phyloP scores from a whole-genome alignment of 495 filamentous ascomycete genomes.

The Hyphodiscus hymeniophilus region DNA sequence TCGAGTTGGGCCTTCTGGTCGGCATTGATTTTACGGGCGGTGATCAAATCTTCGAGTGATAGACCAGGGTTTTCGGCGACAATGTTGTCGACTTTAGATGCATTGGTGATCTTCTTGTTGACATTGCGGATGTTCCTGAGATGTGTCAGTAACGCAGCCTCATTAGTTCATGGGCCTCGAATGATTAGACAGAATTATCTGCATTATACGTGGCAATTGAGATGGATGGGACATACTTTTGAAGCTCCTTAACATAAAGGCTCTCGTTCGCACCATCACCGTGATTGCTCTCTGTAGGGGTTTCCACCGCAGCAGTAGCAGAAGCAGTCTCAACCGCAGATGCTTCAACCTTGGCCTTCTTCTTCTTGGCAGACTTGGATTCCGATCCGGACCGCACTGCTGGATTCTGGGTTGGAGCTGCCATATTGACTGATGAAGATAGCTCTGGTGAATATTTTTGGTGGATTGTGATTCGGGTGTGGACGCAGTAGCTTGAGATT shows the following conservation, averaged over 20 bases:
- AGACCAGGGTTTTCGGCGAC: slow-evolving; percentile 68
- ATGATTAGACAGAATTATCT: too few relatives aligned
- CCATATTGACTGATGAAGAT: slow-evolving; percentile 29
- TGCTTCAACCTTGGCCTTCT: slow-evolving; percentile 53
- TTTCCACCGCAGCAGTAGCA: slow-evolving; percentile 31
- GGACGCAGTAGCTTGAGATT: not conserved
- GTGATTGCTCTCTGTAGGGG: slow-evolving; percentile 35
- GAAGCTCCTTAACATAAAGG: slow-evolving; percentile 72
- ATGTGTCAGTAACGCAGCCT: slow-evolving; percentile 19
- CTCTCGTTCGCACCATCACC: slow-evolving; percentile 56
- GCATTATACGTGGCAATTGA: too few relatives aligned
- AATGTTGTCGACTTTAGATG: slow-evolving; percentile 68
- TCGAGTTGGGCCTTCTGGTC: slow-evolving; percentile 85
- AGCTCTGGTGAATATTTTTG: not conserved
- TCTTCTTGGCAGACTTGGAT: slow-evolving; percentile 68
- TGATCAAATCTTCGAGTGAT: slow-evolving; percentile 77
- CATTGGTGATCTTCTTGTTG: slow-evolving; percentile 78
- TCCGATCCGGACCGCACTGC: slow-evolving; percentile 30
- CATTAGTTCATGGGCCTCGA: too few relatives aligned
- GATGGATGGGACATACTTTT: slow-evolving; percentile 79
- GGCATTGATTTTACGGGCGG: slow-evolving; percentile 74
- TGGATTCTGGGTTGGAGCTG: slow-evolving; percentile 43
- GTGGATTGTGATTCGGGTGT: slow-evolving; percentile 1
- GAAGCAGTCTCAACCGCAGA: slow-evolving; percentile 38
- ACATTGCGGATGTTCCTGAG: slow-evolving; percentile 74